Evolutionary conservation across 495 filamentous ascomycete species (phyloP).

Genomic region (Xylaria longipes): DNA sequence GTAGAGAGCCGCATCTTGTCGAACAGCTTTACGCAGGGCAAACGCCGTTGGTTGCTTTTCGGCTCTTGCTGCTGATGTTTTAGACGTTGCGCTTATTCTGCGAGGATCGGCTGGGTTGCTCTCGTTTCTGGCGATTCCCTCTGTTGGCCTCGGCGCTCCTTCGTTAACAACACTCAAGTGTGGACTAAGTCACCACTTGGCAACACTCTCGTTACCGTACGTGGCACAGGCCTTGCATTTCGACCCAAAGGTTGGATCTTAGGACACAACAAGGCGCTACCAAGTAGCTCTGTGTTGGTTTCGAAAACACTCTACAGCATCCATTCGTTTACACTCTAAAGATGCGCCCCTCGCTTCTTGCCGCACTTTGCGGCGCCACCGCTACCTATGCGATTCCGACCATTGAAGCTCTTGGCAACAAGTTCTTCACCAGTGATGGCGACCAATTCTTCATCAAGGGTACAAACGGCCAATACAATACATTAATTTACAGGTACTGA

Average conservation of each 20-base stretch:
- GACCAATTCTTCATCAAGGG: constrained; percentile 85
- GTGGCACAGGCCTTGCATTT: not conserved
- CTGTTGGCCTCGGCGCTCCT: constrained; percentile 12
- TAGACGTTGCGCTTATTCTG: not conserved
- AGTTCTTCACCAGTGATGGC: constrained; percentile 81
- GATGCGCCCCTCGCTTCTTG: constrained; percentile 46
- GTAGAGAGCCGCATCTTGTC: constrained; percentile 13
- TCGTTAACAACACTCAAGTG: not conserved
- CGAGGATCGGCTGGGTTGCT: constrained; percentile 4
- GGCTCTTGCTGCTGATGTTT: not conserved
- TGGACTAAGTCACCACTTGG: not conserved
- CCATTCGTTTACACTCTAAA: constrained; percentile 26
- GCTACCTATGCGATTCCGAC: constrained; percentile 53
- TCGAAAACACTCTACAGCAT: not conserved
- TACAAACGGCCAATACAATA: constrained; percentile 37
- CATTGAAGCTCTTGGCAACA: constrained; percentile 76
- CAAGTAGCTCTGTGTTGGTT: not conserved
- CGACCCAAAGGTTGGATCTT: not conserved
- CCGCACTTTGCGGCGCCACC: constrained; percentile 43
- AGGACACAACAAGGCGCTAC: not conserved
- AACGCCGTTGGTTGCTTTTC: not conserved
- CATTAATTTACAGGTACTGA: constrained; percentile 21
- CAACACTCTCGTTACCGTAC: not conserved
- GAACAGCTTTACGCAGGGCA: not conserved
- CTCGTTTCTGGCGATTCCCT: constrained; percentile 7